Percentiles rank a stretch among this genome's conserved stretches.
Conservation (phyloP, 768 basidiomycete genomes). For the Neoboletus subvelutipes region DNA sequence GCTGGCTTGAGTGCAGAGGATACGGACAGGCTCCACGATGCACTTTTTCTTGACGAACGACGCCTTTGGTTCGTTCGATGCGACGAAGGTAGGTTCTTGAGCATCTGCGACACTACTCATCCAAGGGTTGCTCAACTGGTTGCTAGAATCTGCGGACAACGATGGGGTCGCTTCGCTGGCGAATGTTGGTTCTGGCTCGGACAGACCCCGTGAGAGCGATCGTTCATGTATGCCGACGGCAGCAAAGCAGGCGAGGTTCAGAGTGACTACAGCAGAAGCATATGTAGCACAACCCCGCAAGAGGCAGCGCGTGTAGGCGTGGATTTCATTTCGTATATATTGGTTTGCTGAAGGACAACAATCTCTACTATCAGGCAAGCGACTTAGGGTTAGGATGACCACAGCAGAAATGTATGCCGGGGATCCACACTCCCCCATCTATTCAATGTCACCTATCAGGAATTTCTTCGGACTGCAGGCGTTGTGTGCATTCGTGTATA, state of each 20-base stretch:
- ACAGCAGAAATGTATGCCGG: no score
- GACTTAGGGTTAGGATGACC: no score
- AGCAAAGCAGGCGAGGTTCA: background rate
- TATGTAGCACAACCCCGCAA: background rate
- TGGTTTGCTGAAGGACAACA: no score
- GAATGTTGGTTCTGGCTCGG: background rate
- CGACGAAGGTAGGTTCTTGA: background rate
- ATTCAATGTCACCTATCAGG: no score
- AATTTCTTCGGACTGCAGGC: no score
- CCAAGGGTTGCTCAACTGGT: background rate
- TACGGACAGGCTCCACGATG: slow-evolving; percentile 3
- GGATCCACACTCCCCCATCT: no score
- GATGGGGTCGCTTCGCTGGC: background rate
- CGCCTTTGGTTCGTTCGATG: slow-evolving; percentile 2
- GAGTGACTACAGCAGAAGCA: background rate
- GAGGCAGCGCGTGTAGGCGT: background rate
- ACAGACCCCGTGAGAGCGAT: background rate
- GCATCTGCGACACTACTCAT: background rate
- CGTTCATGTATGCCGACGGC: background rate
- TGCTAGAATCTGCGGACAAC: background rate
- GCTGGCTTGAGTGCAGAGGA: slow-evolving; percentile 5
- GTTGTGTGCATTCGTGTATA: no score
- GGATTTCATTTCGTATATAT: no score
- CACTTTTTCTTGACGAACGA: slow-evolving; percentile 1
- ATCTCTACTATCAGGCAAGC: no score